A percentile compares a stretch with the other conserved stretches of the same genome.
Conservation (phyloP, 768 basidiomycete genomes). For the Myochromella boudieri region DNA sequence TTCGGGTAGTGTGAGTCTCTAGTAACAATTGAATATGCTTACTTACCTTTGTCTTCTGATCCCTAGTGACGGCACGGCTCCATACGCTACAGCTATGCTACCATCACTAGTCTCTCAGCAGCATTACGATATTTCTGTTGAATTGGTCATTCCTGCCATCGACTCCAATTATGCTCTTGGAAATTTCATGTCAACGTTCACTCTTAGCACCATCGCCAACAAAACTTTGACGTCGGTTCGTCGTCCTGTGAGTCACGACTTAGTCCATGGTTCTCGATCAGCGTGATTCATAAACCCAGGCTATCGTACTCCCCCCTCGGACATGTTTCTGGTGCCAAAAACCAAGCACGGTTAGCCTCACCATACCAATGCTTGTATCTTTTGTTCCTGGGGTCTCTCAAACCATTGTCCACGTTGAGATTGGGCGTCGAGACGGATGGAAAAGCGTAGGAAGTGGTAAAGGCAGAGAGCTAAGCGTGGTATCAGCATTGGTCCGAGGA, state of each 20-base stretch:
- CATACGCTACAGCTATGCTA: slow-evolving; percentile 59
- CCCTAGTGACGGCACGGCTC: slow-evolving; percentile 58
- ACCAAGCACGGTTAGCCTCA: slow-evolving; percentile 43
- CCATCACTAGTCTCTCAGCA: slow-evolving; percentile 57
- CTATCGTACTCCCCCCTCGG: slow-evolving; percentile 52
- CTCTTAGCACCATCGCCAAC: slow-evolving; percentile 58
- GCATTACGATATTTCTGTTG: slow-evolving; percentile 73
- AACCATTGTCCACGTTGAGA: slow-evolving; percentile 59
- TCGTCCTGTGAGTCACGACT: slow-evolving; percentile 54
- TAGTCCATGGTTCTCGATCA: background rate
- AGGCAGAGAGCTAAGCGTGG: slow-evolving; percentile 71
- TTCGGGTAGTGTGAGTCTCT: slow-evolving; percentile 57
- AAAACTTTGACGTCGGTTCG: slow-evolving; percentile 61
- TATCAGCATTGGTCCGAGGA: slow-evolving; percentile 61
- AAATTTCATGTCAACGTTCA: slow-evolving; percentile 80
- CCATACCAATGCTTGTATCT: slow-evolving; percentile 57
- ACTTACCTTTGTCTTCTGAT: slow-evolving; percentile 10
- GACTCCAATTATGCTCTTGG: slow-evolving; percentile 73
- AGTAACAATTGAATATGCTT: background rate
- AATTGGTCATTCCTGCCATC: slow-evolving; percentile 62
- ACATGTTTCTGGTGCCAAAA: slow-evolving; percentile 38
- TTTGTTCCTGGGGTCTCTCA: slow-evolving; percentile 48
- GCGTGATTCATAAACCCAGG: too few species aligned
- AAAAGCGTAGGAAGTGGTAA: slow-evolving; percentile 63
- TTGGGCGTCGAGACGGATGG: slow-evolving; percentile 79